phyloP scores from a whole-genome alignment of 2,329 filamentous ascomycete genomes.

The Aschersonia sp. region DNA sequence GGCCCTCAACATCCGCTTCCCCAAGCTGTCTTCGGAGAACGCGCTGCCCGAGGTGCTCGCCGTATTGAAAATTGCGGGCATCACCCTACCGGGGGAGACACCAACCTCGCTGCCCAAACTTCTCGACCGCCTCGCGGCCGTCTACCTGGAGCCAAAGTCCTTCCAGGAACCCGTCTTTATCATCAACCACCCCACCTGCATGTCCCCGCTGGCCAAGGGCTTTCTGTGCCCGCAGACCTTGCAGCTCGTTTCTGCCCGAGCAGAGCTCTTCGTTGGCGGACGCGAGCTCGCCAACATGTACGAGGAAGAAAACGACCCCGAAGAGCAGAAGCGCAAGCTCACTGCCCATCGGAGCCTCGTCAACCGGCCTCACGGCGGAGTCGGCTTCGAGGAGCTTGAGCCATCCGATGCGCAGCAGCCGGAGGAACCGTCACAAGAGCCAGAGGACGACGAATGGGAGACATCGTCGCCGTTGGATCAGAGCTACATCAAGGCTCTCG shows the following conservation, averaged over 20 bases:
- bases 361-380: slow-evolving; percentile 17
- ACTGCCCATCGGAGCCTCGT: slow-evolving; percentile 31
- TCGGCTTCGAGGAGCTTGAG: slow-evolving; percentile 12
- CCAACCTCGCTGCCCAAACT: slow-evolving; percentile 46
- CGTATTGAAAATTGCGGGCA: slow-evolving; percentile 39
- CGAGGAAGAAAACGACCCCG: slow-evolving; percentile 92
- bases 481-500: slow-evolving; percentile 69
- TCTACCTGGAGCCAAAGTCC: slow-evolving; percentile 68
- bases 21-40: slow-evolving; percentile 39
- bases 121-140: slow-evolving; percentile 64
- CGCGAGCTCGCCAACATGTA: slow-evolving; percentile 92
- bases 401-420: background rate
- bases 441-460: slow-evolving; percentile 27
- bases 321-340: slow-evolving; percentile 76
- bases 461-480: slow-evolving; percentile 46
- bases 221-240: slow-evolving; percentile 53
- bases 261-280: slow-evolving; percentile 69
- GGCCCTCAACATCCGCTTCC: slow-evolving; percentile 48
- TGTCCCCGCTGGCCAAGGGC: slow-evolving; percentile 84
- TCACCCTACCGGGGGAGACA: slow-evolving; percentile 51
- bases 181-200: slow-evolving; percentile 74
- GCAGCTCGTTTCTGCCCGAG: slow-evolving; percentile 66
- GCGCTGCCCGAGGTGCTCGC: slow-evolving; percentile 44
- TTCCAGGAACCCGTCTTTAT: slow-evolving; percentile 62
- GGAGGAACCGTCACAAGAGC: slow-evolving; percentile 1